Conservation (phyloP, 176 grass and related monocot species). For the Thinopyrum elongatum region DNA sequence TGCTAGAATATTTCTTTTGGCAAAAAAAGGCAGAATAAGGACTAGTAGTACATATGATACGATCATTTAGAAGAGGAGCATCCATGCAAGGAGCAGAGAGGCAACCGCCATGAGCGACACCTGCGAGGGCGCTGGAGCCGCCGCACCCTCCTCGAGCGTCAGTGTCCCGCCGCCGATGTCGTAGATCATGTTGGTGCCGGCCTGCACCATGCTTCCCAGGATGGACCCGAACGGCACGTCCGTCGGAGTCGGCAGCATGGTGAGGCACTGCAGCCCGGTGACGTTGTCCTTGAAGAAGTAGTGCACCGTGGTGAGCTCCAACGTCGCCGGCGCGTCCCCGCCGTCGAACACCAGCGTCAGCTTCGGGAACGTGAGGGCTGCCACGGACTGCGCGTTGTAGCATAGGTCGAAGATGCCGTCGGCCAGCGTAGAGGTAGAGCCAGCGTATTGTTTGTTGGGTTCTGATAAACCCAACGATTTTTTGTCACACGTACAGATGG, state of each 20-base stretch:
- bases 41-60: no score
- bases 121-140: not conserved
- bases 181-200: constrained; percentile 29
- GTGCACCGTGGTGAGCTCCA: not conserved
- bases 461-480: no score
- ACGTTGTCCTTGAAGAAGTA: not conserved
- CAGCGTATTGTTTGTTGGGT: no score
- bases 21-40: no score
- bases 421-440: no score
- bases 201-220: constrained; percentile 30
- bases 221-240: not conserved
- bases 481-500: no score
- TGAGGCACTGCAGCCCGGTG: constrained; percentile 23
- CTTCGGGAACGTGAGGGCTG: not conserved
- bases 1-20: no score
- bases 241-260: not conserved
- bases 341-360: not conserved
- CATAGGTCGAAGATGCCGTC: no score
- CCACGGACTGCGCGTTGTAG: not conserved
- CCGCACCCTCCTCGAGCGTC: not conserved
- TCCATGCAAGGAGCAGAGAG: not conserved
- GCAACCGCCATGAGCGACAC: not conserved
- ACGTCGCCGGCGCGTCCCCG: not conserved
- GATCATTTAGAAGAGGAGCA: not conserved
- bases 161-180: not conserved